phyloP scores from a whole-genome alignment of 495 filamentous ascomycete genomes.

The Stereocaulon alpinum region DNA sequence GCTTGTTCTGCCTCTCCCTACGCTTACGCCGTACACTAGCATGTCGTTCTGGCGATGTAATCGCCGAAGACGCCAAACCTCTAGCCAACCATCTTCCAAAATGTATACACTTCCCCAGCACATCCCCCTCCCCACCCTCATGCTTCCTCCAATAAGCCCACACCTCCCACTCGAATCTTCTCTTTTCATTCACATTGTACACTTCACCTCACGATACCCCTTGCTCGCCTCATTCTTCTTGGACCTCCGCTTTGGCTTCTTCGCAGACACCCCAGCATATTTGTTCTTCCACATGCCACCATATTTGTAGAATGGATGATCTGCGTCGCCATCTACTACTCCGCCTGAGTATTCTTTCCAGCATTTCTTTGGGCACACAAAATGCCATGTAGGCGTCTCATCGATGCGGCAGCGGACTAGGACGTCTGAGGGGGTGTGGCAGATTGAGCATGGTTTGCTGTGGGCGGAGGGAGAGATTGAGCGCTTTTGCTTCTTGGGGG shows the following conservation, averaged over 20 bases:
- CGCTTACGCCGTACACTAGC: no score
- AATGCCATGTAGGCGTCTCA: slow-evolving; percentile 16
- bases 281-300: slow-evolving; percentile 25
- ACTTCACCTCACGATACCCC: neutral
- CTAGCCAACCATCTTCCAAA: slow-evolving; percentile 13
- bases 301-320: slow-evolving; percentile 19
- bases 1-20: neutral
- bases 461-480: slow-evolving; percentile 19
- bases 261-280: slow-evolving; percentile 17
- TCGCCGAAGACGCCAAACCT: neutral
- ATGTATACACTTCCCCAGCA: slow-evolving; percentile 8
- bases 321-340: slow-evolving; percentile 11
- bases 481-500: slow-evolving; percentile 5
- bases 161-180: slow-evolving; percentile 4
- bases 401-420: slow-evolving; percentile 21
- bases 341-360: slow-evolving; percentile 20
- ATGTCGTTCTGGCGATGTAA: neutral
- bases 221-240: no score
- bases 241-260: slow-evolving; percentile 11
- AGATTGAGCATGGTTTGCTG: slow-evolving; percentile 20
- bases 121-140: slow-evolving; percentile 4
- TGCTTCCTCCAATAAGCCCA: slow-evolving; percentile 18
- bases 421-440: slow-evolving; percentile 14
- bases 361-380: slow-evolving; percentile 21
- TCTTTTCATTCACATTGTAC: slow-evolving; percentile 11